These are phyloP conservation scores for Pseudonitzschia multistriata DNA, from an alignment of 108 stramenopile species.

Conservation along the genomic window DNA sequence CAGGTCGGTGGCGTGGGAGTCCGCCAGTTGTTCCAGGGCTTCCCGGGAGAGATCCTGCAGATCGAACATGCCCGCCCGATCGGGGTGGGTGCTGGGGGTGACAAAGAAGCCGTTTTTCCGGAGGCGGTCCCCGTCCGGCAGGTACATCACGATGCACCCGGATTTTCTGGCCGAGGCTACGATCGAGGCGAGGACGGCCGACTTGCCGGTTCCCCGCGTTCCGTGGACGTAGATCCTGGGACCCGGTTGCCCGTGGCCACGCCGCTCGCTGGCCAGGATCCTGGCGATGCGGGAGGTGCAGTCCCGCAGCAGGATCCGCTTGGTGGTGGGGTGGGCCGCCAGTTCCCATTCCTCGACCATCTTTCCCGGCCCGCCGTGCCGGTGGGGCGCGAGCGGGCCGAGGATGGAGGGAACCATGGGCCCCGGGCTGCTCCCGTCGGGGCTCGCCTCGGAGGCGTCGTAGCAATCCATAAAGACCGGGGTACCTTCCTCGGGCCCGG, in stretches of 20 bases:
- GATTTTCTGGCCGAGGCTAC: constrained; percentile 78
- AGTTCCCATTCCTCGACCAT: constrained; percentile 89
- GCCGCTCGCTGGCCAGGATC: constrained; percentile 21
- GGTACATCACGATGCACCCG: constrained; percentile 70
- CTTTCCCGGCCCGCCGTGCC: constrained; percentile 53
- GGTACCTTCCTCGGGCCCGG: constrained; percentile 22
- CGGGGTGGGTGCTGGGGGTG: constrained; percentile 46
- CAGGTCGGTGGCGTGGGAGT: constrained; percentile 50
- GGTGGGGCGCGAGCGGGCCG: constrained; percentile 57
- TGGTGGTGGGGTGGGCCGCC: constrained; percentile 61
- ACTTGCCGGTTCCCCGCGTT: constrained; percentile 68
- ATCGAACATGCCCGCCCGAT: constrained; percentile 62
- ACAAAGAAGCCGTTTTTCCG: constrained; percentile 68
- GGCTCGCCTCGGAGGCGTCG: constrained; percentile 1
- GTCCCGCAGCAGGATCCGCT: constrained; percentile 71
- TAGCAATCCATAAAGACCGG: constrained; percentile 80
- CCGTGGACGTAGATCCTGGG: constrained; percentile 65
- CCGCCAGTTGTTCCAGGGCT: constrained; percentile 50
- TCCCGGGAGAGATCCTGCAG: constrained; percentile 71
- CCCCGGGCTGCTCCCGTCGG: constrained; percentile 32
- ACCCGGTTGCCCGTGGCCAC: too few relatives aligned
- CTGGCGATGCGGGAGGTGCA: constrained; percentile 53
- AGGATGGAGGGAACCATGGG: constrained; percentile 63
- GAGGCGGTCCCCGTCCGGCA: constrained; percentile 74
- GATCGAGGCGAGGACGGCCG: constrained; percentile 64